phyloP scores from a whole-genome alignment of 805 yeast genomes.

The Trichomonascus vanleenenianus region DNA sequence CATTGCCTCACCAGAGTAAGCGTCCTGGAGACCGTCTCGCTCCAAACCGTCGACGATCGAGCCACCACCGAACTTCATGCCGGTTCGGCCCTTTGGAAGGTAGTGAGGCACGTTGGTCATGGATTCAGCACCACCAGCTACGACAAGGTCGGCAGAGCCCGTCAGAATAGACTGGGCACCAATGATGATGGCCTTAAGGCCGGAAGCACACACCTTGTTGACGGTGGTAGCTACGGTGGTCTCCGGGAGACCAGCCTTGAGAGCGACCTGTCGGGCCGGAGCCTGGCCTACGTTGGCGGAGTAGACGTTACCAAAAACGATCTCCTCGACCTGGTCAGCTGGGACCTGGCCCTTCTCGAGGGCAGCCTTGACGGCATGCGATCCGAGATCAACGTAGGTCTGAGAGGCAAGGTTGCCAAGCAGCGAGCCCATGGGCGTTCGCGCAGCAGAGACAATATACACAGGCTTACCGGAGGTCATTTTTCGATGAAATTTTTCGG shows the following conservation, averaged over 20 bases:
- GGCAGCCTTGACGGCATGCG: constrained; percentile 87
- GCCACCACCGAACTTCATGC: constrained; percentile 84
- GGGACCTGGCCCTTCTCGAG: constrained; percentile 57
- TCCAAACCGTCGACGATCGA: constrained; percentile 78
- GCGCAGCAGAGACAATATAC: constrained; percentile 82
- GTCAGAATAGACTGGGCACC: constrained; percentile 87
- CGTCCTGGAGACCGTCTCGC: constrained; percentile 90
- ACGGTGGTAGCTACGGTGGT: constrained; percentile 80
- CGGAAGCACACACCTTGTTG: constrained; percentile 97
- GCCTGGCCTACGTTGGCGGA: constrained; percentile 95
- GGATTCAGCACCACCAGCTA: constrained; percentile 97
- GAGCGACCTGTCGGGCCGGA: constrained; percentile 96
- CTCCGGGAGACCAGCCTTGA: constrained; percentile 79
- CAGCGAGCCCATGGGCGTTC: constrained; percentile 96
- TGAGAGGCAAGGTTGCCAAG: constrained; percentile 75
- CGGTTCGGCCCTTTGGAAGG: constrained; percentile 74
- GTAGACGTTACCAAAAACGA: constrained; percentile 85
- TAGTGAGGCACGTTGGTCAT: constrained; percentile 96
- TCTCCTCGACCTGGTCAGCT: constrained; percentile 76
- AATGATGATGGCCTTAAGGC: constrained; percentile 81
- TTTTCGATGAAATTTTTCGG: background rate
- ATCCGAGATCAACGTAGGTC: constrained; percentile 78
- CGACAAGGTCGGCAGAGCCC: constrained; percentile 86
- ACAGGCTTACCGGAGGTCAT: constrained; percentile 35
- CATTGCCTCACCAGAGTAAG: constrained; percentile 83